Base-by-base conservation (phyloP, 305 asterid species). In the Rubia occidens region DNA sequence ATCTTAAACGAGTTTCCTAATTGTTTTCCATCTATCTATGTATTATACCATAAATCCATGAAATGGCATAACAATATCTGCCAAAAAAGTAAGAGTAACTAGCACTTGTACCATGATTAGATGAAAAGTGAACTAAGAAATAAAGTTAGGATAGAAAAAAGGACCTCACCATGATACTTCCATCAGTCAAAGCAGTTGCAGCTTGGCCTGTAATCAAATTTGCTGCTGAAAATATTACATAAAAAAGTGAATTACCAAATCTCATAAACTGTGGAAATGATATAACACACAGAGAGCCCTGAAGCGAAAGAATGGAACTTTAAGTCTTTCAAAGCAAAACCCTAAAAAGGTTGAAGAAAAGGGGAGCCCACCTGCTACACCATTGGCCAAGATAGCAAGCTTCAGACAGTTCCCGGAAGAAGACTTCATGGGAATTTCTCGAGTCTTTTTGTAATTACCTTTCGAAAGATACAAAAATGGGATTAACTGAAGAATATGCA, bases 161-260 rank as follows among this genome's bases (percentile, higher is more conserved):
- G 21, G 68, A 73, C 51, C 90, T 82, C 76, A 88, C 96, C 84
- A 43, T 65, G 60, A 85, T 32, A 71, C 32, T 75, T 55, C 82
- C 87, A 82, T 73, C 74, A 67, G 76, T 76, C 55, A 70, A 66
- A 77, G 89, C 94, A 81, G 79, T 77, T 64, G 86, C 85, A 70
- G 76, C 67, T 39, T 81, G 81, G 69, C 84, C 69, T 17, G 76
- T 77, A 58, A 81, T 65, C 80, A 85, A 77, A 78, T 78, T 81
- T 66, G 81, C 78, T 66, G 82, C 88, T 75, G 70, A 72, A 51
- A 79, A 74, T 61, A 78, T 68, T 73, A 66, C 45, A 29, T 29
- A n/a, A 24, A 9, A 43, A 6, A 17, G 15, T 24, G 2, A 24
- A 5, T 47, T 47, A 47, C 53, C 53, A 11, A 13, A 47, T 11